Evolutionary conservation across 2,329 filamentous ascomycete genomes (phyloP).

Genomic region (Rhynchosporium secalis): DNA sequence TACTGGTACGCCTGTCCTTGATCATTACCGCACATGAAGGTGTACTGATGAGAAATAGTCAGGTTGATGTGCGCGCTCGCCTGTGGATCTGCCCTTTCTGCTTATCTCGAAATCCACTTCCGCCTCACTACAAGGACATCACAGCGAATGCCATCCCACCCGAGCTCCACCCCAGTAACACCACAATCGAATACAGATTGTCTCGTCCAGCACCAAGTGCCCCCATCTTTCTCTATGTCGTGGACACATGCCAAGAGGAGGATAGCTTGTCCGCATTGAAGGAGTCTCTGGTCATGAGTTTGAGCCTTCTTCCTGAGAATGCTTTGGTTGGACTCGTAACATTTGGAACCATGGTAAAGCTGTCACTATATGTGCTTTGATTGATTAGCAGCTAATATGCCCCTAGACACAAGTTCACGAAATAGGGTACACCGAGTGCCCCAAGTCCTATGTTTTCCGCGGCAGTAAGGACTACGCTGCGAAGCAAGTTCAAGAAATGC

Average conservation of each 20-base stretch:
- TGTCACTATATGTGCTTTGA: slow-evolving; percentile 7
- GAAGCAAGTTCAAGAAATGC: slow-evolving; percentile 99
- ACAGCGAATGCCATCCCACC: slow-evolving; percentile 79
- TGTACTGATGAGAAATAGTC: slow-evolving; percentile 48
- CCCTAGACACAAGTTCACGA: slow-evolving; percentile 90
- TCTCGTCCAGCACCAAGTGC: slow-evolving; percentile 80
- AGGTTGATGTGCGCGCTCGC: slow-evolving; percentile 79
- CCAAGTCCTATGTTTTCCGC: slow-evolving; percentile 97
- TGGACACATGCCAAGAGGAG: slow-evolving; percentile 86
- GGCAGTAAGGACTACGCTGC: slow-evolving; percentile 97
- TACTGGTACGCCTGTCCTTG: slow-evolving; percentile 72
- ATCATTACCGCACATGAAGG: neutral
- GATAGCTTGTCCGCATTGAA: slow-evolving; percentile 81
- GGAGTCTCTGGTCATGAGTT: slow-evolving; percentile 82
- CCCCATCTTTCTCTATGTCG: slow-evolving; percentile 83
- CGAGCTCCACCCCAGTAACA: slow-evolving; percentile 78
- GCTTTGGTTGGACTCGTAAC: slow-evolving; percentile 82
- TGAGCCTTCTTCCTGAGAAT: slow-evolving; percentile 78
- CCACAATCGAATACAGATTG: slow-evolving; percentile 86
- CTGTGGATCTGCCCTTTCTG: slow-evolving; percentile 92
- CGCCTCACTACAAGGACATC: slow-evolving; percentile 88
- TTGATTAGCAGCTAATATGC: slow-evolving; percentile 1
- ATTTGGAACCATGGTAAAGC: slow-evolving; percentile 83
- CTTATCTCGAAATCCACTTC: slow-evolving; percentile 77
- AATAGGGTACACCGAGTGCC: slow-evolving; percentile 95